Conservation (phyloP, 805 yeast species). For the baker's yeast (Saccharomyces cerevisiae) region DNA sequence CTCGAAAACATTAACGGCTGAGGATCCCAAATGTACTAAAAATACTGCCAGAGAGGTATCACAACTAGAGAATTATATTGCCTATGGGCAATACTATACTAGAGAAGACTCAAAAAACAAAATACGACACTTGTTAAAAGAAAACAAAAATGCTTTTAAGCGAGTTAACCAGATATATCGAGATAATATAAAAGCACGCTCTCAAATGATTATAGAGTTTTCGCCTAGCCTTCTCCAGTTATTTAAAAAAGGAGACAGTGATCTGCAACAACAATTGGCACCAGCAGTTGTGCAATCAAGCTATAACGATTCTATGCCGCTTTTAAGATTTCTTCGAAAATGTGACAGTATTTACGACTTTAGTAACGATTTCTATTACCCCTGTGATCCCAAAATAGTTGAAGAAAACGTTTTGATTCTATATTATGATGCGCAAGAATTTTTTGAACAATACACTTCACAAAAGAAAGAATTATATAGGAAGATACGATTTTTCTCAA, state of each 20-base stretch:
- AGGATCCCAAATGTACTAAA: not conserved
- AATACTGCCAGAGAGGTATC: not conserved
- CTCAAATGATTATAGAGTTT: constrained; percentile 42
- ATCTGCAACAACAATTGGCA: constrained; percentile 11
- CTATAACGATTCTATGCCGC: constrained; percentile 31
- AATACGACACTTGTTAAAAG: constrained; percentile 1
- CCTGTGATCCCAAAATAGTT: constrained; percentile 35
- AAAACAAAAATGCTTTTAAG: constrained; percentile 17
- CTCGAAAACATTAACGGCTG: not conserved
- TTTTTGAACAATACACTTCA: constrained; percentile 31
- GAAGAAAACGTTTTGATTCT: constrained; percentile 40
- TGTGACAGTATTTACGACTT: constrained; percentile 42
- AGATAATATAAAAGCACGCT: constrained; percentile 42
- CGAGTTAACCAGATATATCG: constrained; percentile 34
- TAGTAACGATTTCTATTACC: constrained; percentile 45
- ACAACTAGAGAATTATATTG: constrained; percentile 15
- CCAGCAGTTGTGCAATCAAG: constrained; percentile 22
- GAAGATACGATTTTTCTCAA: constrained; percentile 17
- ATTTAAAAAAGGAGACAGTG: constrained; percentile 24
- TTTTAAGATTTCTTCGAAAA: constrained; percentile 45
- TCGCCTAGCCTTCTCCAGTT: constrained; percentile 27
- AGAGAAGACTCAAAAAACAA: constrained; percentile 16
- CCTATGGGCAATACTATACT: constrained; percentile 15
- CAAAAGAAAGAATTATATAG: constrained; percentile 23
- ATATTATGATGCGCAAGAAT: constrained; percentile 39